Evolutionary conservation across 148 eudicot species (phyloP).

Genomic region (Spergularia marina): DNA sequence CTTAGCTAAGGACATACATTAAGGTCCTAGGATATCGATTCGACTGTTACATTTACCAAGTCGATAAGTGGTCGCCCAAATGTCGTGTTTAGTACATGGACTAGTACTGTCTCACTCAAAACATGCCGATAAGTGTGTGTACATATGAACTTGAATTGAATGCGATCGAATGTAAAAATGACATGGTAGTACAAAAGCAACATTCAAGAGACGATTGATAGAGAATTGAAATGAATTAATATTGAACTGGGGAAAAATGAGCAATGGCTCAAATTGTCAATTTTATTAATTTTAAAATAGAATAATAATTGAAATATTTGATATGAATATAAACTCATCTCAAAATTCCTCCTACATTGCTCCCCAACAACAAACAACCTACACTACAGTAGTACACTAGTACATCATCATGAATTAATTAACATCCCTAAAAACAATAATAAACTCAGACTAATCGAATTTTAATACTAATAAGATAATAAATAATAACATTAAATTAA

Average conservation of each 20-base stretch:
- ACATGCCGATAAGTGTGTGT: too few relatives aligned
- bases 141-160: too few relatives aligned
- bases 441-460: too few relatives aligned
- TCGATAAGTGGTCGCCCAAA: too few relatives aligned
- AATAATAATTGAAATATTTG: neutral
- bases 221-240: neutral
- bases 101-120: too few relatives aligned
- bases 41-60: too few relatives aligned
- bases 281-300: neutral
- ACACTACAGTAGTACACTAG: neutral
- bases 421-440: neutral
- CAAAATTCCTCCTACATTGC: slow-evolving; percentile 13
- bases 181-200: too few relatives aligned
- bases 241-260: neutral
- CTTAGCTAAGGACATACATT: neutral
- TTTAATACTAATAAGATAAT: neutral
- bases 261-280: neutral
- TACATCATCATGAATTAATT: neutral
- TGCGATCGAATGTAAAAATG: too few relatives aligned
- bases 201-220: too few relatives aligned
- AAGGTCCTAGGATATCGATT: too few relatives aligned
- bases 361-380: slow-evolving; percentile 20
- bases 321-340: slow-evolving; percentile 17
- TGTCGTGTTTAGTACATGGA: too few relatives aligned
- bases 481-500: neutral